Percentiles rank a stretch among this genome's conserved stretches.
phyloP scores from a whole-genome alignment of 1,139 yeast genomes.

The Eremothecium coryli region DNA sequence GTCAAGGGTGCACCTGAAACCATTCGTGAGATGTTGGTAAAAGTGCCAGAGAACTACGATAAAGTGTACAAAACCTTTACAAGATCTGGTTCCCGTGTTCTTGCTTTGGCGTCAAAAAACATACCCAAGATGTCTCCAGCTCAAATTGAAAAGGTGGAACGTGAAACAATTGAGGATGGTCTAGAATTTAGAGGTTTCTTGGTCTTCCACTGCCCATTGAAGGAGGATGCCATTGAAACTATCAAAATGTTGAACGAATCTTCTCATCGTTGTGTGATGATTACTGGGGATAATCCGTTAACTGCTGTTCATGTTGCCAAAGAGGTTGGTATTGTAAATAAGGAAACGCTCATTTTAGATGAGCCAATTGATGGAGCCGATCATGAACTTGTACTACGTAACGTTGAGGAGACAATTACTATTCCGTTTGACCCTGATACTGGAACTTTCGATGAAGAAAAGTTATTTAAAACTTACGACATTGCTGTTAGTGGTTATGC shows the following conservation, averaged over 20 bases:
- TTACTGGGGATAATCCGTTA: constrained; percentile 97
- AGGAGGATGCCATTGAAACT: constrained; percentile 83
- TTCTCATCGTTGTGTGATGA: constrained; percentile 92
- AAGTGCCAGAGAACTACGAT: constrained; percentile 74
- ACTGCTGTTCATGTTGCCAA: constrained; percentile 98
- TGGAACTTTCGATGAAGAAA: constrained; percentile 46
- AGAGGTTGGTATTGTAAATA: constrained; percentile 79
- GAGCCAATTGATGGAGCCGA: constrained; percentile 58
- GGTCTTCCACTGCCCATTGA: constrained; percentile 95
- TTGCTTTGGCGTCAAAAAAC: constrained; percentile 82
- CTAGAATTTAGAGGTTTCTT: constrained; percentile 84
- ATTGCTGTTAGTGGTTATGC: constrained; percentile 94
- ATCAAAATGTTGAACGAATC: constrained; percentile 90
- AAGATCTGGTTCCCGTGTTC: constrained; percentile 91
- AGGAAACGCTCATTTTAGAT: constrained; percentile 79
- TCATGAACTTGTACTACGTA: constrained; percentile 72
- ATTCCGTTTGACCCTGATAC: constrained; percentile 56
- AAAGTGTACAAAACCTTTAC: constrained; percentile 83
- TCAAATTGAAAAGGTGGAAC: constrained; percentile 47
- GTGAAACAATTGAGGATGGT: constrained; percentile 68
- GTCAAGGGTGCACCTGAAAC: constrained; percentile 99
- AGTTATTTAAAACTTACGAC: constrained; percentile 60
- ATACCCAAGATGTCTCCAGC: constrained; percentile 46
- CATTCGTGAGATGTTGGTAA: constrained; percentile 61
- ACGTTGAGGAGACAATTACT: constrained; percentile 64